These are phyloP conservation scores for Phaeosphaeriaceae sp. DNA, from an alignment of 2,329 filamentous ascomycete species.

Conservation along the genomic window DNA sequence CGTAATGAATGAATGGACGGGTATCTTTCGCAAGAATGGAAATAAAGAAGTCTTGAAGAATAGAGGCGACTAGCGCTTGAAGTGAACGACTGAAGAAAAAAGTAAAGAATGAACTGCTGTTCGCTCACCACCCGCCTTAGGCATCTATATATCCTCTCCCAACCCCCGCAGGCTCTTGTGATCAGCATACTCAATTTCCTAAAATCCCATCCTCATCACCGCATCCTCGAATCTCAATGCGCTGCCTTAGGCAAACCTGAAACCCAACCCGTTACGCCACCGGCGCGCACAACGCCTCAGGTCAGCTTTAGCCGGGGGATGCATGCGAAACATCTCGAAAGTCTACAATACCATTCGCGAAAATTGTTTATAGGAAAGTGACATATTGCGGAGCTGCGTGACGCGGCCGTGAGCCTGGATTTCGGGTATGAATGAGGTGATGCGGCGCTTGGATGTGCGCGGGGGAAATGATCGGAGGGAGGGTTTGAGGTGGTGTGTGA, in stretches of 20 bases:
- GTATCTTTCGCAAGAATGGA: background rate
- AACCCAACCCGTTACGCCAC: conserved; percentile 20
- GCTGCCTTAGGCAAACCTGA: conserved; percentile 26
- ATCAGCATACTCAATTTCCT: background rate
- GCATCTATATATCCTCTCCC: conserved; percentile 13
- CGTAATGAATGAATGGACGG: background rate
- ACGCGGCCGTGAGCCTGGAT: background rate
- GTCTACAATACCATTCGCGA: background rate
- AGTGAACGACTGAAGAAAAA: conserved; percentile 15
- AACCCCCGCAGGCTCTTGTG: background rate
- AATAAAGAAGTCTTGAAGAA: conserved; percentile 5
- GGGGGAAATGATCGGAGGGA: background rate
- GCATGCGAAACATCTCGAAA: background rate
- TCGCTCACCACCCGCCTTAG: background rate
- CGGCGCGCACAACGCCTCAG: conserved; percentile 23
- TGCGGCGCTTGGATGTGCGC: background rate
- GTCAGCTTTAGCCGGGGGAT: conserved; percentile 12
- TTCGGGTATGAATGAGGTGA: background rate
- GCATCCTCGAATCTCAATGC: conserved; percentile 4
- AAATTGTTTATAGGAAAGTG: conserved; percentile 8
- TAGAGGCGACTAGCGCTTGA: conserved; percentile 24
- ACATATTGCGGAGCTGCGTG: background rate
- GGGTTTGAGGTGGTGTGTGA: background rate
- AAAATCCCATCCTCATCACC: background rate
- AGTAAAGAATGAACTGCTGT: background rate